Conservation (phyloP, 495 filamentous ascomycete genomes). For the Eremomyces bilateralis region DNA sequence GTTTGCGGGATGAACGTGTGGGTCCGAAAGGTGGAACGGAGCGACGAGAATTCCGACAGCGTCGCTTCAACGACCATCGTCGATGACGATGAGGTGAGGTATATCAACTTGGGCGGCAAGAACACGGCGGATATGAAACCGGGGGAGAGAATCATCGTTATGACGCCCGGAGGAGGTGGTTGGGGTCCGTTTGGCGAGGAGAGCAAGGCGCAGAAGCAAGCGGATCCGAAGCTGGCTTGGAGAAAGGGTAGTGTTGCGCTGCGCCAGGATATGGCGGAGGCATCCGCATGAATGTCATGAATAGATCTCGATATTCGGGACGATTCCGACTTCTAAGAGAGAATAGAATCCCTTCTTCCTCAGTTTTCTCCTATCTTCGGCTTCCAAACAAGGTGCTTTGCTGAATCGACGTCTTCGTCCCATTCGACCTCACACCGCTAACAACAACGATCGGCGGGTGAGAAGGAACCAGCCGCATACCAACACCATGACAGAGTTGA, state of each 20-base stretch:
- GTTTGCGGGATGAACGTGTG: conserved; percentile 68
- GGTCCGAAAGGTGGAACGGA: conserved; percentile 39
- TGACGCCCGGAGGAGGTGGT: conserved; percentile 50
- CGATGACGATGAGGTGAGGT: conserved; percentile 33
- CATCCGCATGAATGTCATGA: conserved; percentile 4
- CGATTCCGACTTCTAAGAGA: too few relatives aligned
- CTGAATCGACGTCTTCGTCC: too few relatives aligned
- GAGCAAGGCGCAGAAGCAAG: conserved; percentile 20
- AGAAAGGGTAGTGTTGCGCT: conserved; percentile 11
- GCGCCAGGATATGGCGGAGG: conserved; percentile 12
- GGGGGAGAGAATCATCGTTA: conserved; percentile 69
- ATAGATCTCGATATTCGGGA: neutral
- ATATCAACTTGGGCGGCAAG: conserved; percentile 77
- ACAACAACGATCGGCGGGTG: too few relatives aligned
- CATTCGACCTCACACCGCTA: too few relatives aligned
- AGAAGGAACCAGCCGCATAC: too few relatives aligned
- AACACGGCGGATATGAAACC: conserved; percentile 73
- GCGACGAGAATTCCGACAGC: conserved; percentile 4
- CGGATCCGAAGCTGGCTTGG: conserved; percentile 29
- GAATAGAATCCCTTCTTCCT: too few relatives aligned
- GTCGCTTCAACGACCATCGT: conserved; percentile 5
- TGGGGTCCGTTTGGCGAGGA: conserved; percentile 42
- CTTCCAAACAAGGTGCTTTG: too few relatives aligned
- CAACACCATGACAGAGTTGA: too few relatives aligned
- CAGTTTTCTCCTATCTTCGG: too few relatives aligned